phyloP scores from a whole-genome alignment of 129 eudicot species.

The Silybum marianum region DNA sequence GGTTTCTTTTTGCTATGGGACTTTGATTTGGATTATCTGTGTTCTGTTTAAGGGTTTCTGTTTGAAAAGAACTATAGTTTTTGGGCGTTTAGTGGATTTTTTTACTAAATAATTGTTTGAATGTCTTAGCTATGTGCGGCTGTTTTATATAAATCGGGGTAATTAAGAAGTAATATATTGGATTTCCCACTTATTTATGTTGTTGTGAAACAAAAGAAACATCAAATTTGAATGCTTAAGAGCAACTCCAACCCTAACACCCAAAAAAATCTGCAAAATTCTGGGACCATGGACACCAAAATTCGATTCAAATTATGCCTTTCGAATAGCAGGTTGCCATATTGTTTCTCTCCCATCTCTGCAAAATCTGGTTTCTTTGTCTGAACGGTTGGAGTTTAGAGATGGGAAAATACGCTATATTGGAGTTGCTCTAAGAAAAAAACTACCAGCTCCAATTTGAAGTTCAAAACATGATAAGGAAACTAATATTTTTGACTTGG shows the following conservation, averaged over 20 bases:
- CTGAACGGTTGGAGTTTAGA: too few species aligned
- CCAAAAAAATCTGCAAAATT: not conserved
- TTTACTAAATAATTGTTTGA: not conserved
- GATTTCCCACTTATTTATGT: not conserved
- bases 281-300: not conserved
- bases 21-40: slow-evolving; percentile 8
- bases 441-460: not conserved
- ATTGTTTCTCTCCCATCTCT: not conserved
- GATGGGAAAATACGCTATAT: not conserved
- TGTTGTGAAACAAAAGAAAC: slow-evolving; percentile 1
- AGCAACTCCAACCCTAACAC: not conserved
- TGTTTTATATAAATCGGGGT: not conserved
- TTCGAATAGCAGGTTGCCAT: not conserved
- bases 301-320: not conserved
- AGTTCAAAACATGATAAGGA: not conserved
- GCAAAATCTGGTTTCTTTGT: not conserved
- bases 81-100: not conserved
- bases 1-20: not conserved
- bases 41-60: not conserved
- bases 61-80: not conserved
- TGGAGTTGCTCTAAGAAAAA: not conserved
- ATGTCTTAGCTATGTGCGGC: slow-evolving; percentile 4
- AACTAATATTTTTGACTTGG: not conserved
- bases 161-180: not conserved
- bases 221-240: not conserved